A percentile compares a stretch with the other conserved stretches of the same genome.
Conservation (phyloP, 371 early-diverging fungal species). For the Smittium culicis region DNA sequence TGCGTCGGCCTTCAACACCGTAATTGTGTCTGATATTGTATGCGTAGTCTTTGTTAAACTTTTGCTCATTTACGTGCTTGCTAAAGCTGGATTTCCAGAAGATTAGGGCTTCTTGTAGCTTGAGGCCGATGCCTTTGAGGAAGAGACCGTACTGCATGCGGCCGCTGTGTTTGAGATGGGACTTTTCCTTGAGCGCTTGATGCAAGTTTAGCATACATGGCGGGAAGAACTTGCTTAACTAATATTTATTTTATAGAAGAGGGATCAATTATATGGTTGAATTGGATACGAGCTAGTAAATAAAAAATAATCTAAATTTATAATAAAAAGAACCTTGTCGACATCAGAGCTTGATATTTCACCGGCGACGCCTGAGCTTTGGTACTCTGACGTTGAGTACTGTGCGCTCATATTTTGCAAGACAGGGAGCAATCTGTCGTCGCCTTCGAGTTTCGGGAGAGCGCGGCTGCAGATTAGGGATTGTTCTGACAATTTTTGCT, state of each 20-base stretch:
- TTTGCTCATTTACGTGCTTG: conserved; percentile 58
- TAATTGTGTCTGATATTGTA: conserved; percentile 97
- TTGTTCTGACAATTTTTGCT: conserved; percentile 35
- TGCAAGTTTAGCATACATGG: conserved; percentile 83
- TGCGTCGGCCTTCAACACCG: conserved; percentile 93
- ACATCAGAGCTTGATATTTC: conserved; percentile 47
- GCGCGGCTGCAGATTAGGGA: conserved; percentile 56
- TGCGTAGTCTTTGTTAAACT: conserved; percentile 86
- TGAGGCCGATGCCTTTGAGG: conserved; percentile 85
- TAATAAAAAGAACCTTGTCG: no score
- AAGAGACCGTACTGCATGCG: conserved; percentile 88
- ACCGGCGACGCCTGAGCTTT: conserved; percentile 32
- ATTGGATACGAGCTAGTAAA: not conserved
- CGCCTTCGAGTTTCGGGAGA: conserved; percentile 82
- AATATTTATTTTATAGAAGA: not conserved
- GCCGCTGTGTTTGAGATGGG: conserved; percentile 75
- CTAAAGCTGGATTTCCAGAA: conserved; percentile 78
- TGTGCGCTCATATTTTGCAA: conserved; percentile 74
- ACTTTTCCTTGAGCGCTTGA: conserved; percentile 45
- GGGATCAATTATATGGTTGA: not conserved
- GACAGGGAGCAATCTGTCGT: conserved; percentile 78
- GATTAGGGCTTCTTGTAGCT: conserved; percentile 76
- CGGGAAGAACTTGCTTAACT: conserved; percentile 56
- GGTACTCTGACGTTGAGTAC: conserved; percentile 46
- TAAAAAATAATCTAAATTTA: conserved; percentile 16